phyloP scores from a whole-genome alignment of 345 rosid species.

The Citrus reticulata region DNA sequence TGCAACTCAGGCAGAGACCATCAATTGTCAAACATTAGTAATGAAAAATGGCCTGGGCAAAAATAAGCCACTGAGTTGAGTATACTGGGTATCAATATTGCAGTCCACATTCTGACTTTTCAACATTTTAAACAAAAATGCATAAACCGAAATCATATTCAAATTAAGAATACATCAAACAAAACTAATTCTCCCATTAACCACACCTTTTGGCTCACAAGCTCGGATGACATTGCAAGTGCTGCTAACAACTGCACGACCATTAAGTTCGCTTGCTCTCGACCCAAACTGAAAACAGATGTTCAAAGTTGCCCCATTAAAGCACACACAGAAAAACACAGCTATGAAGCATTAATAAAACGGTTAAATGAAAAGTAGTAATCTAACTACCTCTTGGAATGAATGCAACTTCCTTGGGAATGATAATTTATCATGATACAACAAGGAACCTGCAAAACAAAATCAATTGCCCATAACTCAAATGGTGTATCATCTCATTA shows the following conservation, averaged over 20 bases:
- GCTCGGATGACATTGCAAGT: constrained; percentile 8
- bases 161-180: neutral
- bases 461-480: neutral
- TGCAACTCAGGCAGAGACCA: constrained; percentile 19
- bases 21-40: neutral
- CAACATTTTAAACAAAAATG: neutral
- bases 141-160: neutral
- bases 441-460: constrained; percentile 15
- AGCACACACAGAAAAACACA: neutral
- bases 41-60: neutral
- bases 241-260: constrained; percentile 19
- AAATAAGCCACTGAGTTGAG: neutral
- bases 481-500: too few relatives aligned
- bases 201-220: constrained; percentile 26
- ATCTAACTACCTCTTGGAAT: constrained; percentile 19
- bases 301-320: neutral
- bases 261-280: constrained; percentile 24
- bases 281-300: constrained; percentile 28
- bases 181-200: neutral
- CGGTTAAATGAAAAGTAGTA: too few relatives aligned
- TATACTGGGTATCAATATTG: neutral
- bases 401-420: constrained; percentile 13
- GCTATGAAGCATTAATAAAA: neutral
- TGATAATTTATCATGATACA: constrained; percentile 7
- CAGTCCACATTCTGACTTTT: neutral